A percentile compares a stretch with the other conserved stretches of the same genome.
Conservation (phyloP, 2,329 filamentous ascomycete species). For the Fusarium sp. region DNA sequence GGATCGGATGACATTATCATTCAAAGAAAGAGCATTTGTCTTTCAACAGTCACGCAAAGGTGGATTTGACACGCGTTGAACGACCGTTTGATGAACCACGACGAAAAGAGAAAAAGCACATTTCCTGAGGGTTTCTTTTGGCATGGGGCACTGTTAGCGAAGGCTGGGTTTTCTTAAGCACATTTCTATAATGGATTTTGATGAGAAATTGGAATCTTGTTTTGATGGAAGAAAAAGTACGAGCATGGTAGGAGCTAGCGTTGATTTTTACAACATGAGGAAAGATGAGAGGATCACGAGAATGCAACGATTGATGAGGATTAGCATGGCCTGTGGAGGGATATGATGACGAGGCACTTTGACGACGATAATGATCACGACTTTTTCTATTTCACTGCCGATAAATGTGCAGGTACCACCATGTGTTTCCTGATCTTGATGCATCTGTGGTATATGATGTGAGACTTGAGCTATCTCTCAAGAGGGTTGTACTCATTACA, state of each 20-base stretch:
- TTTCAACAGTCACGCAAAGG: neutral
- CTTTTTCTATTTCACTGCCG: constrained; percentile 22
- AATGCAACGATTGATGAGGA: constrained; percentile 37
- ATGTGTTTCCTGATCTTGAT: neutral
- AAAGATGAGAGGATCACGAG: constrained; percentile 24
- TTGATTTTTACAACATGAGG: constrained; percentile 33
- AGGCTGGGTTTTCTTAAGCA: neutral
- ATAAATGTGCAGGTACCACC: neutral
- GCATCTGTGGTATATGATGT: neutral
- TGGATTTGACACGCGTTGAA: constrained; percentile 5
- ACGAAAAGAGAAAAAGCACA: constrained; percentile 34
- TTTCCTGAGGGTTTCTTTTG: constrained; percentile 4
- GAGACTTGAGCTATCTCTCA: neutral
- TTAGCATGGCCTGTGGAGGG: constrained; percentile 26
- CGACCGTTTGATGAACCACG: constrained; percentile 34
- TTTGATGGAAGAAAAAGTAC: constrained; percentile 31
- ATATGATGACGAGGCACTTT: constrained; percentile 44
- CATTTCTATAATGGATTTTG: neutral
- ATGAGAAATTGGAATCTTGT: constrained; percentile 11
- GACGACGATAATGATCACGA: constrained; percentile 47
- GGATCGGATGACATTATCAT: constrained; percentile 10
- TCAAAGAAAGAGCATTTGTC: constrained; percentile 11
- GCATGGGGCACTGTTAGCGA: constrained; percentile 27
- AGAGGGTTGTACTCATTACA: neutral
- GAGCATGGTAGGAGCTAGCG: constrained; percentile 40